Base-by-base conservation (phyloP, 2,329 filamentous ascomycete genomes). In the Diplodia seriata region DNA sequence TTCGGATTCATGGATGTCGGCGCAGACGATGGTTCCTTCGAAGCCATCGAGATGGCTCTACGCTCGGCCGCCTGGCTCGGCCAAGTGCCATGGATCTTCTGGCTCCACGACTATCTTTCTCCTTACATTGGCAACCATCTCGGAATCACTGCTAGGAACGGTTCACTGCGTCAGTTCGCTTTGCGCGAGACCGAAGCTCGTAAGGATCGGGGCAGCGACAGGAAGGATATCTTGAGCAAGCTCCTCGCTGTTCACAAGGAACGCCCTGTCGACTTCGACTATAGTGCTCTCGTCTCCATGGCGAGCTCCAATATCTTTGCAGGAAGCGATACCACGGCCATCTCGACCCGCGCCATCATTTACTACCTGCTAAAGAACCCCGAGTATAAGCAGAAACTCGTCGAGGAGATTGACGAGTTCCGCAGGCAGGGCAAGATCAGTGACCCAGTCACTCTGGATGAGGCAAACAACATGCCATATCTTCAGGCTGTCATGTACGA, bases 401-500 rank as follows among this genome's bases (percentile, higher is more conserved):
- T 70, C 69, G 72, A 67, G 1, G 73, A 76, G 51, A 68, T 76
- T 4, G 72, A 75, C 26, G 55, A 67, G 2, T 70, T 69, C 3
- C 54, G 56, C 2, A 31, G 18, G 5, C 43, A 56, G 4, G 72
- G 71, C 5, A 47, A 63, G 18, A 31, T 74, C 4, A 70, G 70
- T 8, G 61, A 73, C 12, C 71, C 72, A 1, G 68, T 68, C 0
- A 70, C 67, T 0, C 72, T 71, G 31, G 62, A 72, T n/a, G 71
- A 72, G 20, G 69, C 68, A 15, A 73, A 74, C 59, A 69, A 73
- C n/a, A 73, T 79, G 70, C 76, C 79, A 0, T 83, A 81, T 70
- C 74, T 83, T 3, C 77, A 80, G 65, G 81, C 80, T 15, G 76
- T 81, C 18, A 81, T 83, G 70, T 78, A 81, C 65, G 81, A 84